Evolutionary conservation across 176 grass and related monocot genomes (phyloP).

Genomic region (Alopecurus myosuroides): DNA sequence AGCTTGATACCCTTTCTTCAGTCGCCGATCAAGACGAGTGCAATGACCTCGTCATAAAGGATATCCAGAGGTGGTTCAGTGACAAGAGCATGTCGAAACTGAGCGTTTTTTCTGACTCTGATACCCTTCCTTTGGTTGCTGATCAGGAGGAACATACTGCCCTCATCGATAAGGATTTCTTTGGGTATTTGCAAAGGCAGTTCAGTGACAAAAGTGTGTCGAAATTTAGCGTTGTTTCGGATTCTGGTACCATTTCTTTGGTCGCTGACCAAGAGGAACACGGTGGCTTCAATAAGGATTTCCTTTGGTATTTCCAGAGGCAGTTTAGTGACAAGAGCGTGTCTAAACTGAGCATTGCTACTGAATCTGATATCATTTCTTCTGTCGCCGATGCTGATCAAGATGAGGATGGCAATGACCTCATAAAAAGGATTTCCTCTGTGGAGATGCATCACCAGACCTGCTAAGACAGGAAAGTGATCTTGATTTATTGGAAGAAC

Average conservation of each 20-base stretch:
- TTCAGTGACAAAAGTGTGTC: conserved; percentile 42
- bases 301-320: conserved; percentile 33
- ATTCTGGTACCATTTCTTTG: conserved; percentile 25
- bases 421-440: neutral
- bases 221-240: conserved; percentile 14
- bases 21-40: conserved; percentile 3
- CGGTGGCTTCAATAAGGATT: conserved; percentile 1
- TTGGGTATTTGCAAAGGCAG: conserved; percentile 33
- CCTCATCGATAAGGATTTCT: neutral
- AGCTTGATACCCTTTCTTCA: conserved; percentile 6
- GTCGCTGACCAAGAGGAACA: conserved; percentile 23
- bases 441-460: neutral
- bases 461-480: neutral
- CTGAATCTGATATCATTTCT: conserved; percentile 27
- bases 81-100: conserved; percentile 38
- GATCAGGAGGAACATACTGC: conserved; percentile 4
- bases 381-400: neutral
- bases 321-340: conserved; percentile 47
- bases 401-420: conserved; percentile 12
- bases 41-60: neutral
- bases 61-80: conserved; percentile 45
- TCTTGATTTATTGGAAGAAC: conserved; percentile 11
- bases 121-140: neutral
- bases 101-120: conserved; percentile 28
- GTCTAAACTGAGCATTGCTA: conserved; percentile 18